phyloP scores from a whole-genome alignment of 129 eudicot species.

The Arctium lappa region DNA sequence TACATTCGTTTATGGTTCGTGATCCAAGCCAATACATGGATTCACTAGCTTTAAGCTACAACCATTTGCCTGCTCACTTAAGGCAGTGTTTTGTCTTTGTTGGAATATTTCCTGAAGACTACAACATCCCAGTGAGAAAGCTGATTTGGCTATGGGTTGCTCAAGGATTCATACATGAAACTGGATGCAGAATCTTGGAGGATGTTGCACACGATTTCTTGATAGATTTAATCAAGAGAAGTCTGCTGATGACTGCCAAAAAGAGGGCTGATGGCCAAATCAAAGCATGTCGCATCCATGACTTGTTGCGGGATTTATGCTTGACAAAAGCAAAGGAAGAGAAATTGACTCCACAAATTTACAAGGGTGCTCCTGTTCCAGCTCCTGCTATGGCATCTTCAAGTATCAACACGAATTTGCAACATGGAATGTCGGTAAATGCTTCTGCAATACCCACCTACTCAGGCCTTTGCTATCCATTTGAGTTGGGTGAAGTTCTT shows the following conservation, averaged over 20 bases:
- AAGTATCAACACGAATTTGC: too few relatives aligned
- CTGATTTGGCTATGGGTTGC: conserved; percentile 23
- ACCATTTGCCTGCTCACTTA: conserved; percentile 25
- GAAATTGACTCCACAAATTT: not conserved
- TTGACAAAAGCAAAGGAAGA: conserved; percentile 18
- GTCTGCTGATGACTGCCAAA: not conserved
- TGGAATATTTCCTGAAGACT: conserved; percentile 28
- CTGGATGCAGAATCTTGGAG: conserved; percentile 10
- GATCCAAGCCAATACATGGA: conserved; percentile 23
- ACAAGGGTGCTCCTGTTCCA: too few relatives aligned
- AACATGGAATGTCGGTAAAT: too few relatives aligned
- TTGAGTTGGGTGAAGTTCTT: too few relatives aligned
- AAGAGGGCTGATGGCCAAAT: not conserved
- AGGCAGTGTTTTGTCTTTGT: conserved; percentile 14
- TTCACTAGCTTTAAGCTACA: conserved; percentile 25
- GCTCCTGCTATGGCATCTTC: too few relatives aligned
- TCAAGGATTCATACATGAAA: conserved; percentile 18
- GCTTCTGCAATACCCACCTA: too few relatives aligned
- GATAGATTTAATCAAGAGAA: conserved; percentile 26
- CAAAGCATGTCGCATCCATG: conserved; percentile 29
- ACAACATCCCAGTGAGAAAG: not conserved
- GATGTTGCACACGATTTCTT: conserved; percentile 21
- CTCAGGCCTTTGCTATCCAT: too few relatives aligned
- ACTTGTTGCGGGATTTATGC: conserved; percentile 17
- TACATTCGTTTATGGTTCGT: conserved; percentile 16